Evolutionary conservation across 1,139 yeast genomes (phyloP), one percentile per base, ranked within the genome.

Genomic region (Barnettozyma hawaiiensis): DNA sequence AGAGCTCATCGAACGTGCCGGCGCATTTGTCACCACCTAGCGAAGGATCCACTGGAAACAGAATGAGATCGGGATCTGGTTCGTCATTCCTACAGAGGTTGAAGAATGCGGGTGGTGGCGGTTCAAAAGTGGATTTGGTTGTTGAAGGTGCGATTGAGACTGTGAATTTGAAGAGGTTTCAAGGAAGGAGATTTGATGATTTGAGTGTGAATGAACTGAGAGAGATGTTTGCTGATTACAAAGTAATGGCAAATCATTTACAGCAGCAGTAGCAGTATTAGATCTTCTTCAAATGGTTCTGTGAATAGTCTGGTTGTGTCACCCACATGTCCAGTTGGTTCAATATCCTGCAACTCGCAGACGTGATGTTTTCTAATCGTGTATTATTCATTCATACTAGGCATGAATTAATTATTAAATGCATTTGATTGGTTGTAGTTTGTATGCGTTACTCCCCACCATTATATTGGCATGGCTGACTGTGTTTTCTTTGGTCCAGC

Each of bases 171-270:
- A 21, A 35, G 2, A 54, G 50, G 31, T 62, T 54, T 44, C 48
- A 51, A 19, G 48, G 47, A 5, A 52, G 47, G 21, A 14, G 47
- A 10, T 65, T 65, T 47, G 55, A 57, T 15, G 62, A 62, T 19
- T 40, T 65, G 45, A 57, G 55, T 2, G 41, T 65, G 5, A 37
- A 42, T 3, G 66, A 65, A 33, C 47, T 65, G 35, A 47, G 47
- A 24, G 57, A 57, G 29, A 46, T 65, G 47, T 61, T 59, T 44
- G 48, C 56, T n/a, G 61, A 60, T 39, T 65, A 65, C 46, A 39
- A 39, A 21, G 18, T 32, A 7, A 32, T 32, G 35, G 23, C 24
- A 4, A 32, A 12, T 21, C 23, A 32, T 32, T 9, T 32, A 21
- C 35, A 32, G 26, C n/a, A n/a, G n/a, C n/a, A n/a, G n/a, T n/a